A percentile compares a stretch with the other conserved stretches of the same genome.
Evolutionary conservation across 2,329 filamentous ascomycete species (phyloP).

Genomic region (Penicillium sp.): DNA sequence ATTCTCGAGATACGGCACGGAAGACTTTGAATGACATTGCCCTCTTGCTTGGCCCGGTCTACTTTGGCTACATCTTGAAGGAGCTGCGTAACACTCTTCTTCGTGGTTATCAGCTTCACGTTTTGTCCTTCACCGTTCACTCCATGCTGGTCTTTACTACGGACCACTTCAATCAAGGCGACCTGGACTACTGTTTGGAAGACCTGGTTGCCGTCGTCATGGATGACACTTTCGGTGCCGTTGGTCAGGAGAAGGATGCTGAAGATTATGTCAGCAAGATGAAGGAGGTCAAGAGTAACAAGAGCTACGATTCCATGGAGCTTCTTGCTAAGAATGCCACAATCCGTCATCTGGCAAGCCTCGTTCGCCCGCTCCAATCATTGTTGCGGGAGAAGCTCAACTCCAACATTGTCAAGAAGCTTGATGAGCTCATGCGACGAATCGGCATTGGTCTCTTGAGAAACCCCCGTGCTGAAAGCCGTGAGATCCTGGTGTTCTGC

Average conservation of each 20-base stretch:
- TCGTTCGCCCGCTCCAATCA: constrained; percentile 78
- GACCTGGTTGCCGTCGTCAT: constrained; percentile 84
- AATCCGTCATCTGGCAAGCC: constrained; percentile 71
- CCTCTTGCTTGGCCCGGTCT: constrained; percentile 76
- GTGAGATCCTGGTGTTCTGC: constrained; percentile 89
- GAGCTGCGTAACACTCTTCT: constrained; percentile 83
- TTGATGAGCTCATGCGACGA: constrained; percentile 84
- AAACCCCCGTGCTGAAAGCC: constrained; percentile 77
- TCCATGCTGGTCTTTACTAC: constrained; percentile 80
- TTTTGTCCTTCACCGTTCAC: constrained; percentile 93
- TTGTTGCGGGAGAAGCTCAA: constrained; percentile 85
- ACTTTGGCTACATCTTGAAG: constrained; percentile 91
- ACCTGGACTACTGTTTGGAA: constrained; percentile 84
- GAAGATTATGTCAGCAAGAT: constrained; percentile 94
- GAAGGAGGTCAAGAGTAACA: constrained; percentile 97
- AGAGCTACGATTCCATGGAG: constrained; percentile 98
- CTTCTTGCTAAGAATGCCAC: constrained; percentile 84
- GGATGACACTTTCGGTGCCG: constrained; percentile 94
- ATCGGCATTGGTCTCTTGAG: constrained; percentile 82
- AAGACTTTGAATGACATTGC: constrained; percentile 87
- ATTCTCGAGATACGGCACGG: constrained; percentile 87
- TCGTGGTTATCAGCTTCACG: constrained; percentile 89
- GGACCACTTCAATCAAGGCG: constrained; percentile 76
- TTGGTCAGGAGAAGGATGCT: constrained; percentile 94
- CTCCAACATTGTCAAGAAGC: constrained; percentile 81